These are phyloP conservation scores for Onygena corvina DNA, from an alignment of 2,329 filamentous ascomycete genomes.

Conservation along the genomic window DNA sequence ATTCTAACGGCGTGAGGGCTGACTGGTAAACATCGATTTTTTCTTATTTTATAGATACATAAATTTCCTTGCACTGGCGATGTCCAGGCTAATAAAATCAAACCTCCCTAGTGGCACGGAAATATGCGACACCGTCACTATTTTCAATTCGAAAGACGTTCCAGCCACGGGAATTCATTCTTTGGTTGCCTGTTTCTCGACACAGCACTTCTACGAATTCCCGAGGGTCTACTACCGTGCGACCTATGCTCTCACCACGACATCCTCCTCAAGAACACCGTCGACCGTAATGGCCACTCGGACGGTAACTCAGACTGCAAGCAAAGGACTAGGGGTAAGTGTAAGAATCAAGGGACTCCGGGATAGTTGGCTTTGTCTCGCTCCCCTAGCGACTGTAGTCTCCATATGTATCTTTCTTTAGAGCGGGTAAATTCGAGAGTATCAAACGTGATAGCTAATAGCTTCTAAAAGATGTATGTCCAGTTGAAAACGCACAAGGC, in stretches of 20 bases:
- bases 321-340: background rate
- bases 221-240: background rate
- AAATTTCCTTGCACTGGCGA: background rate
- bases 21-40: slow-evolving; percentile 4
- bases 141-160: background rate
- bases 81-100: background rate
- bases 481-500: no score
- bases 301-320: background rate
- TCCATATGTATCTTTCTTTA: no score
- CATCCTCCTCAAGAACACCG: background rate
- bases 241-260: background rate
- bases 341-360: background rate
- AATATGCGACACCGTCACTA: slow-evolving; percentile 1
- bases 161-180: background rate
- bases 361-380: background rate
- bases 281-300: background rate
- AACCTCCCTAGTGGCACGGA: background rate
- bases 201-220: background rate
- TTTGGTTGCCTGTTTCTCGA: background rate
- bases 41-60: background rate
- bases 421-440: no score
- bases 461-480: no score
- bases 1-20: background rate
- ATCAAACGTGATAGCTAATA: no score
- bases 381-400: background rate